Evolutionary conservation across 1,139 yeast species (phyloP), one percentile per base, ranked within the genome.

Genomic region (Wickerhamomyces sp.): DNA sequence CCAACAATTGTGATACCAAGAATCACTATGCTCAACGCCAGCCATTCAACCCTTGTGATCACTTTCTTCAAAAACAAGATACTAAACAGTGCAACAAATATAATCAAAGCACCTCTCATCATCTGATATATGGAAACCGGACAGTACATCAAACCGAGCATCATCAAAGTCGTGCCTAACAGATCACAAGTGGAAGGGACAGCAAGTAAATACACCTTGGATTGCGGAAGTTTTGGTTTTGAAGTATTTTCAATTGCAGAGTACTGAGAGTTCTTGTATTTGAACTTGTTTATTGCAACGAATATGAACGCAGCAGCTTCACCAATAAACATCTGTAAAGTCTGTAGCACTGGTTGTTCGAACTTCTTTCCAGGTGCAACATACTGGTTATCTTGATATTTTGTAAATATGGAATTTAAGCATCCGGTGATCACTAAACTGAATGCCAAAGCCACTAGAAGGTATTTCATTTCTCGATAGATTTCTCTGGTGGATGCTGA

Each of bases 91-190:
- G 89, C 95, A 22, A 84, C 94, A 61, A 82, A 83, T 29, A 85
- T 61, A 28, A 84, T 87, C 32, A 84, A 64, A 0, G 89, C 73
- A 5, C 95, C 94, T 45, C 94, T 66, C 12, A 83, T 78, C 94
- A 85, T 85, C 55, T 85, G 95, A 57, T 82, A 85, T 30, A 84
- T 71, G 2, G 89, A 80, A n/a, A 84, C 94, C 0, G 94, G 93
- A 2, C 79, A 78, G 54, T 78, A 76, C 13, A 83, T 57, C 43
- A 85, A 66, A 1, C 93, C 94, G n/a, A 83, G 57, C 48, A 83
- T 81, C 74, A 84, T 71, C 47, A 84, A 59, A 0, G 93, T 83
- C 2, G 94, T 84, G 4, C 82, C 91, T 31, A 72, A 54, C 37
- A 84, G 68, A 55, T 85, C 94, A 57, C 88, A 81, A 11, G 72